These are phyloP conservation scores for Onygenales sp. DNA, from an alignment of 2,329 filamentous ascomycete species.

Conservation along the genomic window DNA sequence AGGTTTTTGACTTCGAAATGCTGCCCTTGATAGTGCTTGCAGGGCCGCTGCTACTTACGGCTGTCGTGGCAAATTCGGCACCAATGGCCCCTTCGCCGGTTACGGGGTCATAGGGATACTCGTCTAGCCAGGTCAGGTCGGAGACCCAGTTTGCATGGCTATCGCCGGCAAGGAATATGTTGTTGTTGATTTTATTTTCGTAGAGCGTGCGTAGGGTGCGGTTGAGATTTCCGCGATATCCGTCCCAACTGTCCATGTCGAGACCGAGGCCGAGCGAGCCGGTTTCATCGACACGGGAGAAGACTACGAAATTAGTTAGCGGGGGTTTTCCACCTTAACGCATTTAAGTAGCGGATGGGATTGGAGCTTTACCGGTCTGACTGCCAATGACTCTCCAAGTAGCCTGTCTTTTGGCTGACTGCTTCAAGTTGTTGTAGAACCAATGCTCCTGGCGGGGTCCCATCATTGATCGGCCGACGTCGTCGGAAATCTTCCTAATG, in stretches of 20 bases:
- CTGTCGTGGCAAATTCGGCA: constrained; percentile 57
- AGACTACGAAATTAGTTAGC: background rate
- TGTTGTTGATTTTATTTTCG: constrained; percentile 61
- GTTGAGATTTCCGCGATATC: constrained; percentile 61
- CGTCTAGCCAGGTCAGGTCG: constrained; percentile 48
- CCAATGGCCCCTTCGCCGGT: constrained; percentile 49
- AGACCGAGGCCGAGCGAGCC: constrained; percentile 2
- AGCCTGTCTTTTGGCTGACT: constrained; percentile 51
- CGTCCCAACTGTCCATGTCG: constrained; percentile 19
- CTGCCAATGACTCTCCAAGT: constrained; percentile 61
- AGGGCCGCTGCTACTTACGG: constrained; percentile 51
- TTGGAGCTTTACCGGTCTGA: constrained; percentile 41
- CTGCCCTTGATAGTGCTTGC: constrained; percentile 45
- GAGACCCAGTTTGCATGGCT: constrained; percentile 56
- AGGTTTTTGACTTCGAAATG: constrained; percentile 37
- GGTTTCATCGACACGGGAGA: constrained; percentile 19
- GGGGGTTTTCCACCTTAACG: background rate
- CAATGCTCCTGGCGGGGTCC: constrained; percentile 63
- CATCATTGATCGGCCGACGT: constrained; percentile 60
- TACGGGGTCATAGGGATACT: constrained; percentile 40
- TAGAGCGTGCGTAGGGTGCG: constrained; percentile 58
- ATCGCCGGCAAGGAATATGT: constrained; percentile 63
- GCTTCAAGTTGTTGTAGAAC: constrained; percentile 54
- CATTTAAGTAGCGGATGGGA: background rate
- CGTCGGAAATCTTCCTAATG: constrained; percentile 52